Evolutionary conservation across 176 grass and related monocot genomes (phyloP).

Genomic region (Ensete glaucum): DNA sequence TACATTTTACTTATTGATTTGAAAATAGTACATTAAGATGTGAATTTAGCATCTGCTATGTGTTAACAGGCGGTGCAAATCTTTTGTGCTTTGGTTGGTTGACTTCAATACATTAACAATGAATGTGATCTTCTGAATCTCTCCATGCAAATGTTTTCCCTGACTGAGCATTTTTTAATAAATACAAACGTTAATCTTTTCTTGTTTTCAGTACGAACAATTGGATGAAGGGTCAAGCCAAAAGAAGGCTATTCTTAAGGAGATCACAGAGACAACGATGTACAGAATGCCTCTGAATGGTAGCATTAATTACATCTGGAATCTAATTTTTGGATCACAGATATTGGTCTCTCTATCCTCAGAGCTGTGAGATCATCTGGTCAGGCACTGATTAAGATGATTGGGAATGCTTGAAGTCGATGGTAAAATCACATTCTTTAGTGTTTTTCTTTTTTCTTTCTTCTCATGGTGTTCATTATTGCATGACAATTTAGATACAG

Average conservation of each 20-base stretch:
- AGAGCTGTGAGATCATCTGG: constrained; percentile 36
- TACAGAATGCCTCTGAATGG: constrained; percentile 73
- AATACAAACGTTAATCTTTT: too few relatives aligned
- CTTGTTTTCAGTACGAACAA: constrained; percentile 55
- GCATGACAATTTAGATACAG: not conserved
- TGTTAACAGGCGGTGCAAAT: too few relatives aligned
- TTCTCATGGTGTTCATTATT: not conserved
- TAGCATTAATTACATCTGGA: constrained; percentile 58
- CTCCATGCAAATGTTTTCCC: too few relatives aligned
- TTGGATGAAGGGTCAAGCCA: constrained; percentile 34
- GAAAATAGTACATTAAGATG: too few relatives aligned
- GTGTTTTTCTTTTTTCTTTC: not conserved
- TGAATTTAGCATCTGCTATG: too few relatives aligned
- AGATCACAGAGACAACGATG: constrained; percentile 49
- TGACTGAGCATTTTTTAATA: too few relatives aligned
- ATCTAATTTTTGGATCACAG: constrained; percentile 58
- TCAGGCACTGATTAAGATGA: constrained; percentile 64
- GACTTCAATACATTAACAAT: too few relatives aligned
- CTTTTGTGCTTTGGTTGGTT: too few relatives aligned
- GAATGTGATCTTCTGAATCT: too few relatives aligned
- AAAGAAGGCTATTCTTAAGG: constrained; percentile 38
- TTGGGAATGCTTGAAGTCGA: constrained; percentile 79
- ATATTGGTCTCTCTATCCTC: constrained; percentile 40
- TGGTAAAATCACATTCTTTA: constrained; percentile 30
- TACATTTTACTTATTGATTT: too few relatives aligned